Percentiles rank a stretch among this genome's conserved stretches.
Conservation (phyloP, 1,284 basidiomycete species). For the Naganishia cerealis region DNA sequence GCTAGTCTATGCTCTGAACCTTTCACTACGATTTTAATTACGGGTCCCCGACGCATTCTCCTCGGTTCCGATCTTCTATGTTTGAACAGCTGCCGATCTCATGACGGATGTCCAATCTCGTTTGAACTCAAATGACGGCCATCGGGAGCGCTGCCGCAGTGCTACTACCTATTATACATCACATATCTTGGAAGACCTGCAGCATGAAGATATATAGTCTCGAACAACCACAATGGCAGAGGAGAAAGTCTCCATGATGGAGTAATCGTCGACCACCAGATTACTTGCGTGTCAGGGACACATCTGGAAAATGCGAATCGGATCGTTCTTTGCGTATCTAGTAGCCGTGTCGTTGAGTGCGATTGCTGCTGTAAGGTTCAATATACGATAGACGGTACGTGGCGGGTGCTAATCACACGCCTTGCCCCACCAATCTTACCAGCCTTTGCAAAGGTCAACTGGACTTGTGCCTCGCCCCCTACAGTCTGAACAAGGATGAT, state of each 20-base stretch:
- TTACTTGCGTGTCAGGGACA: neutral
- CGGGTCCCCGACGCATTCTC: too few relatives aligned
- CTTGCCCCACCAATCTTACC: neutral
- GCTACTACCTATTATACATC: too few relatives aligned
- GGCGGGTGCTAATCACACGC: neutral
- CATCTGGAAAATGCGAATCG: neutral
- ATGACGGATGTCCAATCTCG: too few relatives aligned
- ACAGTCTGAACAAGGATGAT: slow-evolving; percentile 30
- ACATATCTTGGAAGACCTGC: too few relatives aligned
- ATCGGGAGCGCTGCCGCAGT: too few relatives aligned
- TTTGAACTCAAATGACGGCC: too few relatives aligned
- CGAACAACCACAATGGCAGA: neutral
- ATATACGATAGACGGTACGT: neutral
- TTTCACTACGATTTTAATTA: too few relatives aligned
- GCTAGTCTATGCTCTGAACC: too few relatives aligned
- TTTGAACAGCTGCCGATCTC: too few relatives aligned
- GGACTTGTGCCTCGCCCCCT: slow-evolving; percentile 19
- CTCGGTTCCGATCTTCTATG: too few relatives aligned
- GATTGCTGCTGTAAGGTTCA: neutral
- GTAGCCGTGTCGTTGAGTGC: neutral
- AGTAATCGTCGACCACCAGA: neutral
- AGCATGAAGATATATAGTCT: neutral
- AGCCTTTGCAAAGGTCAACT: slow-evolving; percentile 3
- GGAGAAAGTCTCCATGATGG: neutral
- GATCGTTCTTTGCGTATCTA: neutral